Evolutionary conservation across 208 protist genomes (phyloP).

Genomic region (Crithidia sp.): DNA sequence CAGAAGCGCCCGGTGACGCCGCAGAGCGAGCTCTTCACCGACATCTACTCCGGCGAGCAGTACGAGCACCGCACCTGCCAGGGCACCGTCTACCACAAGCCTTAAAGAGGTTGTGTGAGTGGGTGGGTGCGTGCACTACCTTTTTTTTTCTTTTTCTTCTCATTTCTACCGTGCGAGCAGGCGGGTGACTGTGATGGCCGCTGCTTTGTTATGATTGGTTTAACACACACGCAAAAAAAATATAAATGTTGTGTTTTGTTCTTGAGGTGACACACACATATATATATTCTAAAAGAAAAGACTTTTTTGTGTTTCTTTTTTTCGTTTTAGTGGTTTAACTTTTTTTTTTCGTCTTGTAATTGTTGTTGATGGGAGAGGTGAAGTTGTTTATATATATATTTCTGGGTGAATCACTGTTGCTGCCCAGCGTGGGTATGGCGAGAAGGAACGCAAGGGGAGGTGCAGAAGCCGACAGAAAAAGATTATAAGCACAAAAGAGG

Average conservation of each 20-base stretch:
- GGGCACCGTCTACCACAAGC: slow-evolving; percentile 75
- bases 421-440: not conserved
- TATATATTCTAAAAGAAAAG: not conserved
- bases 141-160: slow-evolving; percentile 4
- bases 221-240: slow-evolving; percentile 1
- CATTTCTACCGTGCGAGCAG: not conserved
- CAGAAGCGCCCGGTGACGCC: slow-evolving; percentile 73
- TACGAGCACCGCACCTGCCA: slow-evolving; percentile 87
- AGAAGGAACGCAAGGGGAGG: not conserved
- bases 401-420: not conserved
- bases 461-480: no score
- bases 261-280: not conserved
- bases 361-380: not conserved
- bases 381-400: slow-evolving; percentile 1
- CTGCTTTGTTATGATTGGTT: no score
- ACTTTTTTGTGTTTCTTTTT: not conserved
- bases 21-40: slow-evolving; percentile 83
- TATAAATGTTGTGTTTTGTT: not conserved
- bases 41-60: slow-evolving; percentile 92
- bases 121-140: not conserved
- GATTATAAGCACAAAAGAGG: no score
- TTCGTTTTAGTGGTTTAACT: not conserved
- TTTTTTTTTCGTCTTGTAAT: not conserved
- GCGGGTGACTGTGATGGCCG: no score
- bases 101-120: slow-evolving; percentile 17